These are phyloP conservation scores for Solanum microdontum DNA, from an alignment of 257 asterid species.

Conservation along the genomic window DNA sequence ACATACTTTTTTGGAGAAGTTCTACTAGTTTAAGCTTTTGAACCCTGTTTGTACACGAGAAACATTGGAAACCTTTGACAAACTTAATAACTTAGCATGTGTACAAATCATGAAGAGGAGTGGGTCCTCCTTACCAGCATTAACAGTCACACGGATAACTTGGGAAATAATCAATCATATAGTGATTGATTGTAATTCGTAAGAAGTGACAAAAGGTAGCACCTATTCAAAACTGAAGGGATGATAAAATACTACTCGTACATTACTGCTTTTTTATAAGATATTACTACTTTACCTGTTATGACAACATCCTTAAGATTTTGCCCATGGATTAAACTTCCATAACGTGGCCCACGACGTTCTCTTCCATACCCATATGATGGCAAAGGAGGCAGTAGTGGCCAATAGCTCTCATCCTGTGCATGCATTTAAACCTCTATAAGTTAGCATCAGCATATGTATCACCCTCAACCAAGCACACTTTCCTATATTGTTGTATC, in stretches of 20 bases:
- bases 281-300: conserved; percentile 39
- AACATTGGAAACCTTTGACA: background rate
- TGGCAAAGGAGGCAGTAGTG: conserved; percentile 92
- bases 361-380: conserved; percentile 93
- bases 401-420: conserved; percentile 78
- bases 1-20: background rate
- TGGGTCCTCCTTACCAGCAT: background rate
- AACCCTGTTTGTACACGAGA: background rate
- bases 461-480: background rate
- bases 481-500: background rate
- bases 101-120: background rate
- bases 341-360: conserved; percentile 73
- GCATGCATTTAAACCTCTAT: conserved; percentile 7
- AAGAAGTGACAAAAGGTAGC: background rate
- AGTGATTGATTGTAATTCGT: background rate
- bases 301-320: conserved; percentile 75
- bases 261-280: background rate
- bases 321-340: conserved; percentile 93
- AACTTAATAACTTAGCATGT: background rate
- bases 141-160: background rate
- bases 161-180: background rate
- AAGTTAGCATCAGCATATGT: background rate
- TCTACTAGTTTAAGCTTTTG: background rate
- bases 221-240: background rate
- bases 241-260: background rate